These are phyloP conservation scores for Boletus speciosus DNA, from an alignment of 768 basidiomycete genomes.

Conservation along the genomic window DNA sequence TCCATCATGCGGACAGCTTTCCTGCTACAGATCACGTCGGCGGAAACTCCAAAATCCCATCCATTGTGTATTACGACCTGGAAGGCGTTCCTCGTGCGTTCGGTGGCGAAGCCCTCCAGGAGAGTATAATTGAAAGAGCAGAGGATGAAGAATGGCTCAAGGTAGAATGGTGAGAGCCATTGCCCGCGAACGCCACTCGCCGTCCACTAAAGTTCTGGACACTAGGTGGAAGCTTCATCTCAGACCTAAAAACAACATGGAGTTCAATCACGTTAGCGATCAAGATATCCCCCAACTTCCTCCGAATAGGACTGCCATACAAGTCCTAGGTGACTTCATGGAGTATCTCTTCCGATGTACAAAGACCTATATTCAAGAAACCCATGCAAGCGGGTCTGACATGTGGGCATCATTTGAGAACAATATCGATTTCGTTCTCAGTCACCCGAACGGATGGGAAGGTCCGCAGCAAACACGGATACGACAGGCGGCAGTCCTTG, in stretches of 20 bases:
- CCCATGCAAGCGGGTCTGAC: conserved; percentile 38
- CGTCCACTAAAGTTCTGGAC: conserved; percentile 3
- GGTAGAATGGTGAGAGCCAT: conserved; percentile 28
- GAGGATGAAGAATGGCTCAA: conserved; percentile 35
- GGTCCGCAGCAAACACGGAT: conserved; percentile 42
- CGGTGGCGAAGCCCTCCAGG: conserved; percentile 44
- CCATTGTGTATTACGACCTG: conserved; percentile 45
- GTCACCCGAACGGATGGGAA: conserved; percentile 50
- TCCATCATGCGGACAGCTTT: conserved; percentile 34
- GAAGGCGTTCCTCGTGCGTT: conserved; percentile 39
- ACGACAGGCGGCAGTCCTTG: conserved; percentile 41
- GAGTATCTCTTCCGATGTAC: conserved; percentile 44
- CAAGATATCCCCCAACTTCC: conserved; percentile 43
- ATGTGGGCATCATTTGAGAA: conserved; percentile 42
- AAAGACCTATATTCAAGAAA: conserved; percentile 42
- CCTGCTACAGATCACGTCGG: conserved; percentile 46
- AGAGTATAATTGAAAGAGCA: conserved; percentile 37
- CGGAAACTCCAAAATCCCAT: conserved; percentile 49
- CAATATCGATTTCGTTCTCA: conserved; percentile 44
- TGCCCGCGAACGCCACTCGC: background rate
- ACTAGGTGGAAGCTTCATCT: conserved; percentile 37
- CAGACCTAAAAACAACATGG: conserved; percentile 25
- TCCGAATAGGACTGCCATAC: conserved; percentile 35
- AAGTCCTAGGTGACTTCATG: conserved; percentile 50
- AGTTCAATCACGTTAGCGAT: conserved; percentile 24